Conservation (phyloP, 163 green algal species). For the Scenedesmus sp. region DNA sequence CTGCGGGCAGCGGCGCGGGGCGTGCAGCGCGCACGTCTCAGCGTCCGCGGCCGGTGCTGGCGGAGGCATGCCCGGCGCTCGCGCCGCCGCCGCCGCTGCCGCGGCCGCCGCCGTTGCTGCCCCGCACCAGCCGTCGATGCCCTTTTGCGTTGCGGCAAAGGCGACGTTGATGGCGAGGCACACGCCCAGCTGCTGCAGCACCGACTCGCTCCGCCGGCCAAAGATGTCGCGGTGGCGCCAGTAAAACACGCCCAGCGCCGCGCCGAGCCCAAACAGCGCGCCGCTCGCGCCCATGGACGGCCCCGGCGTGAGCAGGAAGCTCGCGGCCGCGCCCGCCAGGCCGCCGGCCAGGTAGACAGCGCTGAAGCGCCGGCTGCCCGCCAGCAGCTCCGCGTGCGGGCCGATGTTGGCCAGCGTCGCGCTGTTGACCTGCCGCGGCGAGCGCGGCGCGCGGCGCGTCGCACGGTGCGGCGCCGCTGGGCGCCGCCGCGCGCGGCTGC, state of each 20-base stretch:
- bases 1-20: conserved; percentile 45
- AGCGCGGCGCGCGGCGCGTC: neutral
- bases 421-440: conserved; percentile 68
- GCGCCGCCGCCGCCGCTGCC: too few relatives aligned
- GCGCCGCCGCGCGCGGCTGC: neutral
- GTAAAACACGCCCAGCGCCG: conserved; percentile 79
- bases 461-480: neutral
- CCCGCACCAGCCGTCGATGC: conserved; percentile 82
- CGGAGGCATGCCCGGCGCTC: too few relatives aligned
- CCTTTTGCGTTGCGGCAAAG: conserved; percentile 61
- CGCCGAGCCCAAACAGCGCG: conserved; percentile 83
- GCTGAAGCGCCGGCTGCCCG: conserved; percentile 65
- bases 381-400: conserved; percentile 68
- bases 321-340: conserved; percentile 67
- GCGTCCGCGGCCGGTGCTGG: too few relatives aligned
- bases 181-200: conserved; percentile 71
- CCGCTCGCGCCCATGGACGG: conserved; percentile 77
- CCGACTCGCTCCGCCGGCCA: conserved; percentile 57
- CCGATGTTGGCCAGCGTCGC: conserved; percentile 78
- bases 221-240: conserved; percentile 62
- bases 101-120: neutral
- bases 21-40: too few relatives aligned
- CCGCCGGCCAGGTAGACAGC: conserved; percentile 71
- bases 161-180: conserved; percentile 74
- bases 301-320: conserved; percentile 60